phyloP scores from a whole-genome alignment of 495 filamentous ascomycete genomes.

The Daldinia bambusicola region DNA sequence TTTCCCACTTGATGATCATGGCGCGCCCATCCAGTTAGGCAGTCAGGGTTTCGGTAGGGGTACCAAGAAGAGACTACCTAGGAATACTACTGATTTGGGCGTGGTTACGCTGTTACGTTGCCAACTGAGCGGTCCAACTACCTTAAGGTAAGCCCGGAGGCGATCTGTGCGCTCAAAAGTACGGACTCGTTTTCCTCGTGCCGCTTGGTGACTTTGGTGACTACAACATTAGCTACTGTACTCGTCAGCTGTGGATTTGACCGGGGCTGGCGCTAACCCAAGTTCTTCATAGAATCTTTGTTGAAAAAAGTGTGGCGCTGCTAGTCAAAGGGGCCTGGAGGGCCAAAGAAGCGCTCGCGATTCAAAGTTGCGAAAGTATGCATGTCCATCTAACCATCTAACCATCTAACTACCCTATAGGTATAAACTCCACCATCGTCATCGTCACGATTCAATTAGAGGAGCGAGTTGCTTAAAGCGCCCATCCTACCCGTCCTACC shows the following conservation, averaged over 20 bases:
- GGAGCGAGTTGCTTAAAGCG: conserved; percentile 28
- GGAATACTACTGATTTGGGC: conserved; percentile 31
- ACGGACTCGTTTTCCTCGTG: conserved; percentile 16
- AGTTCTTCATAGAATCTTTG: conserved; percentile 19
- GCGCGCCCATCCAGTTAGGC: conserved; percentile 14
- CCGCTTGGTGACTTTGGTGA: conserved; percentile 4
- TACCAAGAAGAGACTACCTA: neutral
- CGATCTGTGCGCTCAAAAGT: conserved; percentile 40
- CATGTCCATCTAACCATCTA: conserved; percentile 33
- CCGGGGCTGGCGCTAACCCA: conserved; percentile 40
- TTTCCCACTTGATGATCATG: conserved; percentile 30
- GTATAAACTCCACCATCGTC: conserved; percentile 35
- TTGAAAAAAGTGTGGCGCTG: conserved; percentile 38
- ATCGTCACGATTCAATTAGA: conserved; percentile 42
- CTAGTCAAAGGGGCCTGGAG: conserved; percentile 20
- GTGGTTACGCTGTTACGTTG: conserved; percentile 46
- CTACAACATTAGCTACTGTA: conserved; percentile 6
- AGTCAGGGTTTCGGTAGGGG: conserved; percentile 30
- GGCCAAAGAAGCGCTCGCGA: conserved; percentile 33
- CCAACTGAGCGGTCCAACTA: conserved; percentile 37
- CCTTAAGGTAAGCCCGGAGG: conserved; percentile 36
- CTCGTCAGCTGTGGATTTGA: conserved; percentile 37
- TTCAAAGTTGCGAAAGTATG: conserved; percentile 30
- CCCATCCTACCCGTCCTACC: conserved; percentile 29
- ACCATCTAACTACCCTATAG: too few relatives aligned